Base-by-base conservation (phyloP, 345 rosid genomes). In the Hypericum perforatum region DNA sequence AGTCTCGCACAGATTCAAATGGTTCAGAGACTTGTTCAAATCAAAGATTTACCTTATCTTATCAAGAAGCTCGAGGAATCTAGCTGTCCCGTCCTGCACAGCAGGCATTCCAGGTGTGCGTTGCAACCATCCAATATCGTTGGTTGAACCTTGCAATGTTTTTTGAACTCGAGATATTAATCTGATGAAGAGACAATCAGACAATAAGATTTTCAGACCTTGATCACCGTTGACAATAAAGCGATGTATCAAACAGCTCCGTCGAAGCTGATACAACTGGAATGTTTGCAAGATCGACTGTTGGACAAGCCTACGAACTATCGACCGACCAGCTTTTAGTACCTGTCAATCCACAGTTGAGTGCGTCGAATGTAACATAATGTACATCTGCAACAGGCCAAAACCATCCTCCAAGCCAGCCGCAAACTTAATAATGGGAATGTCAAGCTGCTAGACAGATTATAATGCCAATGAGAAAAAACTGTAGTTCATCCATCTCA, bases 121-220 rank as follows among this genome's bases (percentile, higher is more conserved):
- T 72, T 78, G 85, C 57, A 84, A 59, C 92, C 85, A 84, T 49
- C 92, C 92, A 49, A 84, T 81, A 68, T 81, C 92, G 62, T 75
- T 76, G 41, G 78, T 69, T 54, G 92, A 84, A 58, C 87, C 92
- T 11, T 36, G 71, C 62, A 81, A 57, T 6, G 87, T 75, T 68
- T 52, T 84, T 52, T 45, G 65, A 43, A 81, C 56, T 46, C 85
- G 75, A 65, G 85, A 73, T 41, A 48, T 55, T 63, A 84, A 44
- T 56, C 92, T 81, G 81, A 56, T 53, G 39, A 56, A 16, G 37
- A 12, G 47, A 58, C 71, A 58, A 51, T 12, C 9, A 42, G 11
- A 41, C 37, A 9, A 43, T 37, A 47, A n/a, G n/a, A n/a, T n/a
- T n/a, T n/a, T n/a, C n/a, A n/a, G n/a, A n/a, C n/a, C n/a, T n/a